Conservation (phyloP, 2,329 filamentous ascomycete genomes). For the Calonectria fujianensis region DNA sequence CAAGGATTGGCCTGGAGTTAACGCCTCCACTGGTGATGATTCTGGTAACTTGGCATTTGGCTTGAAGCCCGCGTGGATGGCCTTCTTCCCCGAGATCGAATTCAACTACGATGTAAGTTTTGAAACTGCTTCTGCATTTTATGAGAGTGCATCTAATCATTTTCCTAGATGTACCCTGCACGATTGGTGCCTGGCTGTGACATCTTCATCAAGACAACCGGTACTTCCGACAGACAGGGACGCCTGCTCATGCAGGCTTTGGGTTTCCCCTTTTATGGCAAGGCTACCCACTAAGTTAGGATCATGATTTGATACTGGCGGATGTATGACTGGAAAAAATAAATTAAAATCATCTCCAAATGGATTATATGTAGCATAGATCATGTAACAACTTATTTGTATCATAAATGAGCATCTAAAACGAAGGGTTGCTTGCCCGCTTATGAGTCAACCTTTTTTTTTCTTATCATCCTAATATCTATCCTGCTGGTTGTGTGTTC, state of each 20-base stretch:
- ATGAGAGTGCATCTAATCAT: neutral
- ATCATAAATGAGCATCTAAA: conserved; percentile 56
- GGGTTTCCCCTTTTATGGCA: conserved; percentile 84
- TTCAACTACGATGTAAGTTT: conserved; percentile 92
- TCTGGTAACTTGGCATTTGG: conserved; percentile 92
- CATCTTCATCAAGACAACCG: conserved; percentile 88
- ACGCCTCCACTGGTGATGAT: conserved; percentile 83
- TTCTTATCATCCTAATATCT: conserved; percentile 14
- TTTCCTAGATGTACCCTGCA: conserved; percentile 73
- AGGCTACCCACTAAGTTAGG: conserved; percentile 68
- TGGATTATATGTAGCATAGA: conserved; percentile 56
- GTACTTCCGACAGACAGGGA: conserved; percentile 89
- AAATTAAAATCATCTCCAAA: conserved; percentile 45
- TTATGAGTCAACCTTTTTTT: conserved; percentile 45
- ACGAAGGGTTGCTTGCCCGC: conserved; percentile 45
- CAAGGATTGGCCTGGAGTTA: conserved; percentile 91
- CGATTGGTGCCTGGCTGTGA: conserved; percentile 90
- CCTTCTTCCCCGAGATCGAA: conserved; percentile 94
- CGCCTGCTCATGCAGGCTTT: conserved; percentile 77
- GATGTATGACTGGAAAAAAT: conserved; percentile 36
- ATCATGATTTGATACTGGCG: conserved; percentile 29
- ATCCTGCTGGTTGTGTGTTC: conserved; percentile 24
- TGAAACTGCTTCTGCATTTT: neutral
- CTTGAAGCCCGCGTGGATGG: conserved; percentile 83
- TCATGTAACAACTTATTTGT: conserved; percentile 61